Base-by-base conservation (phyloP, 257 asterid species). In the Coffea canephora region DNA sequence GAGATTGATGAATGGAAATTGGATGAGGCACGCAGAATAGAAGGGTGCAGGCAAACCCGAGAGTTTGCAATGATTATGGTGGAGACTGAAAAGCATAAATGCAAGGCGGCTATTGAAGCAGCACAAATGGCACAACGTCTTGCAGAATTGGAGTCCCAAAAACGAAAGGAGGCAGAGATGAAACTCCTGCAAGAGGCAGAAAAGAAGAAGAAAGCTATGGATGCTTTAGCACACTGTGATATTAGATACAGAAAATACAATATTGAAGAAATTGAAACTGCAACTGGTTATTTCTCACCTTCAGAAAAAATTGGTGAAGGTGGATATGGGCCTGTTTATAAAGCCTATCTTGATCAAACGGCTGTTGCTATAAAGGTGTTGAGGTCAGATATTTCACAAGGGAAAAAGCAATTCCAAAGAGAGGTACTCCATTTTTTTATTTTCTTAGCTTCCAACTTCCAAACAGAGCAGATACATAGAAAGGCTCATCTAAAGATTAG, bases 221-320 rank as follows among this genome's bases (percentile, higher is more conserved):
- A 82, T 69, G 95, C 94, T 39, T 82, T 89, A 73, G 83, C 89
- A 73, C 75, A 79, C 55, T 71, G 82, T 39, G 92, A 83, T 72
- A 61, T 83, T 31, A 85, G 85, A 75, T 90, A 89, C 43, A 87
- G 97, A 80, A 91, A 49, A 87, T 93, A 93, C 77, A 43, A 86
- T 4, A 91, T 83, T 71, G 89, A 85, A 36, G 97, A 93, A 78
- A 91, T 93, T 76, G 96, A 91, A 84, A 50, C 34, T 13, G 97
- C 98, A 54, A 95, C 99, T 25, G 81, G 89, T 52, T 71, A 87
- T 84, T 96, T 96, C 86, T 78, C 94, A 31, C 78, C 16, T n/a
- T 71, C 91, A 16, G 84, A 85, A 7, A 92, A 92, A 88, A 87
- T 95, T 25, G 99, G 99, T n/a, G 99, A 95, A 89, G 99, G 99